Conservation (phyloP, 169 alveolate species). For the Besnoitia besnoiti region DNA sequence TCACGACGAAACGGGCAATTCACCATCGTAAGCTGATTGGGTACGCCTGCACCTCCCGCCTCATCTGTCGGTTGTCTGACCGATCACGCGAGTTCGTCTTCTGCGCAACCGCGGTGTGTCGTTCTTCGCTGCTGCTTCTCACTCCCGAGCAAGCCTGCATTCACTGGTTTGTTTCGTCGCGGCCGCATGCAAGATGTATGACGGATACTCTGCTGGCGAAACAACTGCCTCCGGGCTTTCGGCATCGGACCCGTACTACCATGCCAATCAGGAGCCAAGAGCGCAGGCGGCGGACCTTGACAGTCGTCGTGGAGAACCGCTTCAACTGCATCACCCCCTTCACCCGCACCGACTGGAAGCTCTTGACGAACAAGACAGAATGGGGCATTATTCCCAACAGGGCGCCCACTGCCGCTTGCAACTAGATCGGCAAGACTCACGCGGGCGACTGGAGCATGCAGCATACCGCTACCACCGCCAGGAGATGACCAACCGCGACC, state of each 20-base stretch:
- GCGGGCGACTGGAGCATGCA: not conserved
- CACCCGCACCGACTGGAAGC: not conserved
- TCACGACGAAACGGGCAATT: not conserved
- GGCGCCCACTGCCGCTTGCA: too few relatives aligned
- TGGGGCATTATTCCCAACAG: not conserved
- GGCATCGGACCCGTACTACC: not conserved
- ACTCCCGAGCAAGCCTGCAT: not conserved
- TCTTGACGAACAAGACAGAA: not conserved
- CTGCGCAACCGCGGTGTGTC: not conserved
- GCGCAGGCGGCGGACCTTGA: not conserved
- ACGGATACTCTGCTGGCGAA: not conserved
- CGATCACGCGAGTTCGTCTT: not conserved
- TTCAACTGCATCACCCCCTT: not conserved
- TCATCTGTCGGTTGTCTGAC: not conserved
- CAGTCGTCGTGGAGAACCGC: not conserved
- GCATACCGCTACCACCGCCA: too few relatives aligned
- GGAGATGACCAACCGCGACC: not conserved
- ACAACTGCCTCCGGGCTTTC: not conserved
- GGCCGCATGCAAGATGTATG: not conserved
- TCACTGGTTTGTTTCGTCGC: too few relatives aligned
- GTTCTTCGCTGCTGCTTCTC: not conserved
- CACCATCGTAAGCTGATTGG: not conserved
- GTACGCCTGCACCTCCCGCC: not conserved
- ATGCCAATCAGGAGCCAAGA: not conserved
- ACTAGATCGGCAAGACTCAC: not conserved